A percentile compares a stretch with the other conserved stretches of the same genome.
These are phyloP conservation scores for Argentina anserina DNA, from an alignment of 306 rosid genomes.

Conservation along the genomic window DNA sequence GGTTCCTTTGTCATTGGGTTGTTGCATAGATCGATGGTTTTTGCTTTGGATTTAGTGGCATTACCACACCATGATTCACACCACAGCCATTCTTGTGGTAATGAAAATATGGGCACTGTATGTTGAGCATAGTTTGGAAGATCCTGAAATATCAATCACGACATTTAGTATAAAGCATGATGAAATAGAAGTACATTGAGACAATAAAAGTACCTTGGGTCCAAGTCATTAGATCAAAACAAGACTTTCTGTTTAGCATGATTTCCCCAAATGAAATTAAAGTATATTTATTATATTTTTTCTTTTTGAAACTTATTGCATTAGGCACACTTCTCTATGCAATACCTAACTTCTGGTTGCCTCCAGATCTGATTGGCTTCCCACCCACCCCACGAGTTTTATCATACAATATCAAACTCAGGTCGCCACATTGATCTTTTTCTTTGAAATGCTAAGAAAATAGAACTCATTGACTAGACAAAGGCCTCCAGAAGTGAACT, in stretches of 20 bases:
- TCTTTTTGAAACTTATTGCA: neutral
- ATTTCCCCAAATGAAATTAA: neutral
- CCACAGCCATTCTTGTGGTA: slow-evolving; percentile 99
- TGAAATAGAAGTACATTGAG: neutral
- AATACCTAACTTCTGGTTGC: neutral
- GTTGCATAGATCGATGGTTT: slow-evolving; percentile 98
- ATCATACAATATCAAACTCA: neutral
- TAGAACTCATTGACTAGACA: neutral
- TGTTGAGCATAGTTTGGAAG: slow-evolving; percentile 99
- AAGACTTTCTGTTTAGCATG: neutral
- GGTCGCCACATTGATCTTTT: neutral
- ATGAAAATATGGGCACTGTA: slow-evolving; percentile 80
- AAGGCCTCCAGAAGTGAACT: neutral
- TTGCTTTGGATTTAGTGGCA: slow-evolving; percentile 88
- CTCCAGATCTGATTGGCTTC: neutral
- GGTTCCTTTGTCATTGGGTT: slow-evolving; percentile 99
- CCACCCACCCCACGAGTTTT: neutral
- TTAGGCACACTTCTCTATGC: neutral
- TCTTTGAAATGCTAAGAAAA: neutral
- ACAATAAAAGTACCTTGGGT: neutral
- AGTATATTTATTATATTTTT: neutral
- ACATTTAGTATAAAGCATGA: neutral
- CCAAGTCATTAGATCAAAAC: neutral
- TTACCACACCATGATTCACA: slow-evolving; percentile 99
- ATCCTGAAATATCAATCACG: slow-evolving; percentile 53